These are phyloP conservation scores for Citrus glauca DNA, from an alignment of 345 rosid genomes.

Conservation along the genomic window DNA sequence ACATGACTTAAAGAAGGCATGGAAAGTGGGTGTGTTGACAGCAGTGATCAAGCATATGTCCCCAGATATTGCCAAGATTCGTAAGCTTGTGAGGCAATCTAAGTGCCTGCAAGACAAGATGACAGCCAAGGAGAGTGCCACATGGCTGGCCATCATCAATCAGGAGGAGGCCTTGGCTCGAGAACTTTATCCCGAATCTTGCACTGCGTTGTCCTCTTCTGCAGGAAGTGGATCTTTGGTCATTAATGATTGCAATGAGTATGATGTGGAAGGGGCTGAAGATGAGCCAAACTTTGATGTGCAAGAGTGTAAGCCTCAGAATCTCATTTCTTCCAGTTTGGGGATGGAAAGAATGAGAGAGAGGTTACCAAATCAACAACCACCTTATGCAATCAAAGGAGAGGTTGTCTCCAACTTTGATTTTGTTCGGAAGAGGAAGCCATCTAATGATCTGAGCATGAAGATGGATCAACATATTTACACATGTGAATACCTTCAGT, in stretches of 20 bases:
- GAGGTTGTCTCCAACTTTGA: slow-evolving; percentile 44
- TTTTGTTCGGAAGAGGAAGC: slow-evolving; percentile 64
- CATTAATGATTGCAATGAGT: slow-evolving; percentile 56
- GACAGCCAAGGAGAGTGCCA: slow-evolving; percentile 87
- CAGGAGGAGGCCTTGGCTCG: slow-evolving; percentile 63
- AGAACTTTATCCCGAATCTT: slow-evolving; percentile 50
- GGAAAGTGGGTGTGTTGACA: slow-evolving; percentile 90
- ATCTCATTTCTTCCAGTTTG: slow-evolving; percentile 27
- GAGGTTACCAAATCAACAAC: slow-evolving; percentile 33
- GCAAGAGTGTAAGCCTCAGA: slow-evolving; percentile 56
- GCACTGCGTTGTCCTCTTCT: slow-evolving; percentile 45
- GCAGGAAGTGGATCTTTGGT: slow-evolving; percentile 49
- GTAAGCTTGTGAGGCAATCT: slow-evolving; percentile 79
- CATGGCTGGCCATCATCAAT: slow-evolving; percentile 87
- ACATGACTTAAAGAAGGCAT: slow-evolving; percentile 90
- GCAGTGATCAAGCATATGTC: slow-evolving; percentile 87
- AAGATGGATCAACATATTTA: slow-evolving; percentile 46
- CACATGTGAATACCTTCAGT: slow-evolving; percentile 62
- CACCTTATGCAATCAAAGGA: slow-evolving; percentile 47
- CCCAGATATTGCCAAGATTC: slow-evolving; percentile 67
- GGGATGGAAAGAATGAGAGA: slow-evolving; percentile 38
- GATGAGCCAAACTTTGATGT: slow-evolving; percentile 55
- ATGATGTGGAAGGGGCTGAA: slow-evolving; percentile 74
- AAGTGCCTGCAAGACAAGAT: slow-evolving; percentile 89
- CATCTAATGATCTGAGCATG: slow-evolving; percentile 38